These are phyloP conservation scores for Aspergillus quadricinctus DNA, from an alignment of 2,329 filamentous ascomycete species.

Conservation along the genomic window DNA sequence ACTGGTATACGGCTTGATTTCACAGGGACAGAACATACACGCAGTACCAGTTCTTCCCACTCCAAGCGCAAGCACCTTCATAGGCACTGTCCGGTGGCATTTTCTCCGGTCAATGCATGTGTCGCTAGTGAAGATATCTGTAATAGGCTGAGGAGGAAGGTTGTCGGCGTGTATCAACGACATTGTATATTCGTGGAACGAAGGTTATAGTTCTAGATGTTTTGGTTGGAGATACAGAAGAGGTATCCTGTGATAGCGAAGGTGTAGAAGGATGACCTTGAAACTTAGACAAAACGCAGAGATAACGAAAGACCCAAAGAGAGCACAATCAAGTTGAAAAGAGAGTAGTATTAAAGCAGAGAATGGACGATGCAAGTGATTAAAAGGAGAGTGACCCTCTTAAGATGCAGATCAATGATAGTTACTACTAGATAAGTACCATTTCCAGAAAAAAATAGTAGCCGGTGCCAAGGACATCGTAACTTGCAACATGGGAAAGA, in stretches of 20 bases:
- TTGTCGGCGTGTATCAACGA: conserved; percentile 35
- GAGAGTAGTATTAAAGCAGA: background rate
- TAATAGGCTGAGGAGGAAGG: conserved; percentile 37
- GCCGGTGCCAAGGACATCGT: background rate
- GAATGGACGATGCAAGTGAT: background rate
- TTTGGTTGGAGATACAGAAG: conserved; percentile 3
- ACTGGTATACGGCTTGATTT: background rate
- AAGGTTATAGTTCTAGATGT: background rate
- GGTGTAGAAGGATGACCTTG: background rate
- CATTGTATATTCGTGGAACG: conserved; percentile 18
- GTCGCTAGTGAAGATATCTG: conserved; percentile 55
- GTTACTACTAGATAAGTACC: background rate
- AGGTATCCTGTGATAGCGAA: background rate
- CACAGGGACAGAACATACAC: conserved; percentile 45
- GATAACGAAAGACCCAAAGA: background rate
- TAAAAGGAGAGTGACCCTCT: background rate
- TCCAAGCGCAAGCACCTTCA: conserved; percentile 68
- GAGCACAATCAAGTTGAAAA: background rate
- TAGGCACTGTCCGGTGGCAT: conserved; percentile 63
- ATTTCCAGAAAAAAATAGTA: background rate
- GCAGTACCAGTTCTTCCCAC: conserved; percentile 67
- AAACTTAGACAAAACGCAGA: background rate
- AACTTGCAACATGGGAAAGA: background rate
- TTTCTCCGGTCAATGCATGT: conserved; percentile 64
- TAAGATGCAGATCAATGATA: background rate